These are phyloP conservation scores for Actinomucor elegans DNA, from an alignment of 371 early-diverging fungal genomes.

Conservation along the genomic window DNA sequence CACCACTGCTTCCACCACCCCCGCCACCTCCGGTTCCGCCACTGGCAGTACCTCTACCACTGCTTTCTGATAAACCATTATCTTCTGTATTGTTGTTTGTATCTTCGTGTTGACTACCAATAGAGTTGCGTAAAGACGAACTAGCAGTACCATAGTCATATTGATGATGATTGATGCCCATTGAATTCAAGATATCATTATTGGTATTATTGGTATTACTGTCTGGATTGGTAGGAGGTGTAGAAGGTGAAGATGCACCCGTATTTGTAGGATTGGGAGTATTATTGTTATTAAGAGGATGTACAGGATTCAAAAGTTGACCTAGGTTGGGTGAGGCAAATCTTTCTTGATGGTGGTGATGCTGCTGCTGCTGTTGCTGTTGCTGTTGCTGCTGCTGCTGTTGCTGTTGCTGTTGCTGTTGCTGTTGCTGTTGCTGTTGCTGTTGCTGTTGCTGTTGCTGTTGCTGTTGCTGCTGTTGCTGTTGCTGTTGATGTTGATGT, in stretches of 20 bases:
- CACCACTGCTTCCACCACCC: not conserved
- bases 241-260: not conserved
- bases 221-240: not conserved
- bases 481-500: too few species aligned
- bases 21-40: not conserved
- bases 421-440: too few species aligned
- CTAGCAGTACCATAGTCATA: not conserved
- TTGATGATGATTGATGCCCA: not conserved
- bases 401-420: conserved; percentile 6
- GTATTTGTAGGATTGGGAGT: not conserved
- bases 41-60: not conserved
- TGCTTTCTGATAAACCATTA: not conserved
- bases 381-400: too few species aligned
- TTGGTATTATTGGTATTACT: not conserved
- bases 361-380: too few species aligned
- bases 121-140: conserved; percentile 2
- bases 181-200: conserved; percentile 5
- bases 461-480: too few species aligned
- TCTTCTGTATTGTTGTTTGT: not conserved
- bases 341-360: conserved; percentile 5
- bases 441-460: too few species aligned
- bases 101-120: not conserved
- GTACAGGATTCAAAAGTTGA: conserved; percentile 43
- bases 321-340: conserved; percentile 30
- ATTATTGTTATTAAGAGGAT: conserved; percentile 25